Evolutionary conservation across 208 protist species (phyloP).

Genomic region (Wallacemonas sp.): DNA sequence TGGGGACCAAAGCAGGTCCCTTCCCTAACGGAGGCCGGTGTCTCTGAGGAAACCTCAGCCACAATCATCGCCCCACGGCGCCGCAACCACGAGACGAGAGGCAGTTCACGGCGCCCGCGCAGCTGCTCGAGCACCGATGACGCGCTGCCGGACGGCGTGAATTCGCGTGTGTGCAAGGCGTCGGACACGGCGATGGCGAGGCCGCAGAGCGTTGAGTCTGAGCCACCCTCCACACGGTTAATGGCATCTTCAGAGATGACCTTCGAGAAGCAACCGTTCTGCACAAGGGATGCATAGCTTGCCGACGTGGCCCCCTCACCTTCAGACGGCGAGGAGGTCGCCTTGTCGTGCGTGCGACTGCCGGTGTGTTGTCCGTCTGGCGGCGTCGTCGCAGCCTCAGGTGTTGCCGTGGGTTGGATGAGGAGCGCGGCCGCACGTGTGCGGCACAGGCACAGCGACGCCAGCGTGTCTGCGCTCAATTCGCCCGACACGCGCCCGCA

Average conservation of each 20-base stretch:
- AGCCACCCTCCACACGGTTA: conserved; percentile 37
- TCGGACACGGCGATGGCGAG: conserved; percentile 79
- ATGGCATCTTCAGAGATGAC: neutral
- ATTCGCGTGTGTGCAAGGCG: conserved; percentile 67
- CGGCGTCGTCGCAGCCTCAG: neutral
- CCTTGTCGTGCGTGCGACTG: too few relatives aligned
- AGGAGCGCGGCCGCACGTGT: neutral
- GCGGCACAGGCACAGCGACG: neutral
- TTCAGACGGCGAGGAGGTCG: too few relatives aligned
- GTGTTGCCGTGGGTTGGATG: neutral
- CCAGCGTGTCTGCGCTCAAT: conserved; percentile 1
- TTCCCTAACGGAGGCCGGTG: conserved; percentile 67
- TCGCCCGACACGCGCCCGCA: too few relatives aligned
- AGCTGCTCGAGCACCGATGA: conserved; percentile 50
- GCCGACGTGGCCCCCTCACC: too few relatives aligned
- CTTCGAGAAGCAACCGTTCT: conserved; percentile 2
- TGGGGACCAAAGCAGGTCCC: conserved; percentile 52
- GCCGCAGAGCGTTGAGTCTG: conserved; percentile 60
- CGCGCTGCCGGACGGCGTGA: conserved; percentile 61
- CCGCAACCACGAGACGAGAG: conserved; percentile 81
- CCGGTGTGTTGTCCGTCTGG: neutral
- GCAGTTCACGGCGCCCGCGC: conserved; percentile 53
- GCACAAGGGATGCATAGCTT: too few relatives aligned
- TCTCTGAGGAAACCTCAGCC: conserved; percentile 69
- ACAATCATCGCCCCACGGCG: conserved; percentile 73